Percentiles rank a stretch among this genome's conserved stretches.
Conservation (phyloP, 176 grass and related monocot genomes). For the Chrysopogon serrulatus region DNA sequence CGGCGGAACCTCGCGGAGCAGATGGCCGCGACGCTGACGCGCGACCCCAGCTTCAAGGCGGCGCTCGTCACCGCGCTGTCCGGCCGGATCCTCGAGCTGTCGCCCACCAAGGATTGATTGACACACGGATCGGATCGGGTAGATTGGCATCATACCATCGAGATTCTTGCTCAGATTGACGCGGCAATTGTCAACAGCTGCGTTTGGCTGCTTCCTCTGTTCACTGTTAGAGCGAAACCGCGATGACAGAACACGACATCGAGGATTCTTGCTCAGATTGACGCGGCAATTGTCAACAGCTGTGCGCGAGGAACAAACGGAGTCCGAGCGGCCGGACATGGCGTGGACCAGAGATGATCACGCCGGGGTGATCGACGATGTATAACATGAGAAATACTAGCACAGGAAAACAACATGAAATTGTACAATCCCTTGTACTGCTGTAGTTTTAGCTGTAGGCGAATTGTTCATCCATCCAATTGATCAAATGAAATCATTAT, state of each 20-base stretch:
- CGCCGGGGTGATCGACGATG: not conserved
- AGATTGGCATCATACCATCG: not conserved
- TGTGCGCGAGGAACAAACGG: not conserved
- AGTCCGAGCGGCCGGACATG: not conserved
- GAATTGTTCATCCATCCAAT: not conserved
- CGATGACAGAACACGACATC: not conserved
- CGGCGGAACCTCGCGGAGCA: conserved; percentile 55
- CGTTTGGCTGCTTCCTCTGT: not conserved
- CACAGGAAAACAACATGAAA: not conserved
- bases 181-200: not conserved
- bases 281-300: too few relatives aligned
- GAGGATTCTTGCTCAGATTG: too few relatives aligned
- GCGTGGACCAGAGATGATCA: not conserved
- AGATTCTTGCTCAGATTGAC: not conserved
- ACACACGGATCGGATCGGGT: not conserved
- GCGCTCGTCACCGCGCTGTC: conserved; percentile 71
- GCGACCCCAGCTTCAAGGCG: conserved; percentile 75
- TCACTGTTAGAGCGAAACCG: not conserved
- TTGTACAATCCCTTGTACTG: not conserved
- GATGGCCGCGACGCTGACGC: conserved; percentile 79
- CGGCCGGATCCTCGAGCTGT: conserved; percentile 56
- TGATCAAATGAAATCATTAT: not conserved
- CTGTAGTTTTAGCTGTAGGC: not conserved
- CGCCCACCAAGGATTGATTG: conserved; percentile 34
- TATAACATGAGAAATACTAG: not conserved